Base-by-base conservation (phyloP, 208 protist genomes). In the Trypanosoma lewisi region DNA sequence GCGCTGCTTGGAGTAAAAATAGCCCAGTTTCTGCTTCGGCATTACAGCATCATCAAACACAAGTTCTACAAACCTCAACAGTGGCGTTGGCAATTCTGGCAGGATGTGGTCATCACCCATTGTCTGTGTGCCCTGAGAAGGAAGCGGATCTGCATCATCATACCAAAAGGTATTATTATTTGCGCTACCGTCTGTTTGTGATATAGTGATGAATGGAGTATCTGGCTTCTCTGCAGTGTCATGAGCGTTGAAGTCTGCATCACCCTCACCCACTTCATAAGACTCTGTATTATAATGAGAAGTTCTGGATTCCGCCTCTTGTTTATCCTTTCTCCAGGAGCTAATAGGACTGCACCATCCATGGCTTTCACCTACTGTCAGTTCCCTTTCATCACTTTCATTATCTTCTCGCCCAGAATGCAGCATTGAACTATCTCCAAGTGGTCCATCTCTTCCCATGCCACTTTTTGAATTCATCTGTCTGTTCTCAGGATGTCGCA, bases 1-100 rank as follows among this genome's bases (percentile, higher is more conserved):
- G n/a, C 36, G 70, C 31, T 33, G 23, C 33, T 67, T 82, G 9
- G 73, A 70, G 58, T 89, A 94, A 48, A 96, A 96, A 49, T 85
- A 73, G 8, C 80, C 64, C 45, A 58, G 37, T 2, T 56, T 67
- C 47, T 81, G 77, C 63, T 94, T 94, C 14, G 76, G 80, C 72
- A 88, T 77, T 16, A 79, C 60, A 0, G 67, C 42, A 37, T 86
- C 79, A 8, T 83, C 53, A 68, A 93, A 85, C 19, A 87, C 60
- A 25, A 91, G 48, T 19, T 88, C 76, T 11, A 69, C 62, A 64
- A 70, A 65, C 3, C 50, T 61, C n/a, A 73, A 25, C 9, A 54
- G 19, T 47, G 50, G 34, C 11, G 41, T 55, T 21, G 67, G 59
- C 2, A 67, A 27, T 5, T 17, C 7, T 8, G 41, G 21, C 0